Base-by-base conservation (phyloP, 2,329 filamentous ascomycete species). In the Albophoma yamanashiensis region DNA sequence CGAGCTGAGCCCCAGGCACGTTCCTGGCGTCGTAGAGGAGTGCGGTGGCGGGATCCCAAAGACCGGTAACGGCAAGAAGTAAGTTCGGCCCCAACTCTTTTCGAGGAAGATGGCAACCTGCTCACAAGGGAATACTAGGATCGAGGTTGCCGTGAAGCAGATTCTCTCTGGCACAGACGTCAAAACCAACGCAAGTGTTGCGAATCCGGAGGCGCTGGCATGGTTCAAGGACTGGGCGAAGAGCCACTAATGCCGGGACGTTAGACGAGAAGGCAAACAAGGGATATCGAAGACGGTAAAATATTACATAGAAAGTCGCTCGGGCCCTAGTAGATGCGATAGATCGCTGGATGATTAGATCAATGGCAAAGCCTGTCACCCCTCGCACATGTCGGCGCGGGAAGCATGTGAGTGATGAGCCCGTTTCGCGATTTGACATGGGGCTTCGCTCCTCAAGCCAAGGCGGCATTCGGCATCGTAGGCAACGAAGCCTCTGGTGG, bases 11-110 rank as follows among this genome's bases (percentile, higher is more conserved):
- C 89, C 91, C 5, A 82, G 94, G 58, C 94, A 99, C 76, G 92
- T 97, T 0, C 93, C 93, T 0, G 88, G 85, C 0, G 78, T 96
- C 0, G 80, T 97, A 22, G 90, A 92, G 65, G 86, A 89, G 71
- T 92, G 89, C 63, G 86, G 75, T 2, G 79, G 87, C 0, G 92
- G 93, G 43, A 94, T 99, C 22, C 94, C 93, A 0, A 87, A 92
- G 65, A 97, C 94, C 20, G 87, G 87, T 2, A 99, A 99, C 69
- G 93, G 93, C 58, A 99, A 99, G 79, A 99, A 97, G 86, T 89
- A 74, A 77, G 86, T 82, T 55, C 0, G 20, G 3, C 20, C 2
- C 7, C 31, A 15, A 11, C 20, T 15, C 50, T 14, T 20, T 6
- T 22, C 12, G 36, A 34, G 22, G 50, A n/a, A 52, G 20, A 55